Base-by-base conservation (phyloP, 2,329 filamentous ascomycete species). In the Penicillium sp. region DNA sequence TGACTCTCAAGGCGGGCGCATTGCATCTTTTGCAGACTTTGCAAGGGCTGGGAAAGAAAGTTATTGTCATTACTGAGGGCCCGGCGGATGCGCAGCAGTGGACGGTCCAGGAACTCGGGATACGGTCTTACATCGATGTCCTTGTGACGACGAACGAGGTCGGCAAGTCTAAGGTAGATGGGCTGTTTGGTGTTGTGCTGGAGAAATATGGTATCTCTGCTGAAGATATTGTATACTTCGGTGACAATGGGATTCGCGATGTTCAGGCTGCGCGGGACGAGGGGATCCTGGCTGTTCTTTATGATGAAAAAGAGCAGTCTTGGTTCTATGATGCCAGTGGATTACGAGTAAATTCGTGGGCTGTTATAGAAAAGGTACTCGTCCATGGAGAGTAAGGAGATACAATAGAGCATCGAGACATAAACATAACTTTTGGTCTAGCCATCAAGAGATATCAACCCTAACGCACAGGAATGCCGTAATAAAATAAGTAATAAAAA, bases 11-110 rank as follows among this genome's bases (percentile, higher is more conserved):
- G 50, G 31, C 60, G 1, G 78, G 78, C 0, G 76, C 75, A 0
- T 15, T 74, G 3, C 52, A 66, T 0, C 61, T 82, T 1, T 63
- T 82, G 0, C 35, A 62, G 6, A 63, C 61, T 1, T 61, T 81
- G 3, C 75, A 72, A 50, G 12, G 33, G 0, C 60, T 68, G 0
- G 72, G 72, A 0, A 78, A 78, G 61, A 78, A 72, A n/a, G 68
- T 81, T 4, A 70, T 72, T 0, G 62, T 82, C 19, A 70, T 82
- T 0, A 81, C 79, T 0, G 79, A 82, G 61, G 79, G 79, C 0
- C 80, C 78, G 0, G 73, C 78, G 39, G 80, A 82, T 64, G 74
- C 78, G 2, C 79, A 82, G 53, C 70, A 78, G 59, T 75, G 78
- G 64, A 79, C 79, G 0, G 42, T 80, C 31, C 31, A 15, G 12